Percentiles rank a stretch among this genome's conserved stretches.
phyloP scores from a whole-genome alignment of 2,329 filamentous ascomycete genomes.

The Sarocladiaceae sp. region DNA sequence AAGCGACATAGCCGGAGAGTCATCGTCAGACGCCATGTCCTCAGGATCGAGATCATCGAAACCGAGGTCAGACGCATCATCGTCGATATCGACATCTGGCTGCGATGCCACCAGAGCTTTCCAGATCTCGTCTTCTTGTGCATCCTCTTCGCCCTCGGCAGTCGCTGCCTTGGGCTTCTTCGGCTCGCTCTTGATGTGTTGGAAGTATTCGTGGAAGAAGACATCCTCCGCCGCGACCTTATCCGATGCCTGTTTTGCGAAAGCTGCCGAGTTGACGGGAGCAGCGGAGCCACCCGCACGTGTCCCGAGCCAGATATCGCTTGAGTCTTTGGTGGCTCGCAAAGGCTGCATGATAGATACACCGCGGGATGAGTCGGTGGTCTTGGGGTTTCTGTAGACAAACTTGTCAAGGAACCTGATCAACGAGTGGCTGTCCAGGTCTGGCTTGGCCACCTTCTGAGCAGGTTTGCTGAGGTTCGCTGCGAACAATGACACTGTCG shows the following conservation, averaged over 20 bases:
- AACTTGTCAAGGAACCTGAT: constrained; percentile 97
- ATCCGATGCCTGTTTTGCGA: constrained; percentile 87
- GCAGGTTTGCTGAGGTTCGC: constrained; percentile 64
- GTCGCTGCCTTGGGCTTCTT: constrained; percentile 49
- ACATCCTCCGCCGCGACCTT: constrained; percentile 88
- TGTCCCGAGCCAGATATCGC: constrained; percentile 53
- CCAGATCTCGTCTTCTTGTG: constrained; percentile 80
- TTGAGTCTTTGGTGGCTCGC: constrained; percentile 44
- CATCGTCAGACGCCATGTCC: constrained; percentile 43
- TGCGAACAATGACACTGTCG: constrained; percentile 84
- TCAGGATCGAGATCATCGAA: constrained; percentile 46
- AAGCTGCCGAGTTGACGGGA: constrained; percentile 76
- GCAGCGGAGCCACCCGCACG: constrained; percentile 36
- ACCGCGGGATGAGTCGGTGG: constrained; percentile 63
- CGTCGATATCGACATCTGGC: constrained; percentile 57
- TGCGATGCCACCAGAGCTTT: constrained; percentile 79
- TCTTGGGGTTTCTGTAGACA: constrained; percentile 92
- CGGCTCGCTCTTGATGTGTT: constrained; percentile 59
- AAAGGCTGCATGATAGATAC: constrained; percentile 96
- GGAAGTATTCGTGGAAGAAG: constrained; percentile 99
- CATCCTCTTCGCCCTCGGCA: constrained; percentile 51
- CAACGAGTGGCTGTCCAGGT: constrained; percentile 83
- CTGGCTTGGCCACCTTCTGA: constrained; percentile 78
- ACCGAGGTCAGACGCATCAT: constrained; percentile 50
- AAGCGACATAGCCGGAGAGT: constrained; percentile 26